Evolutionary conservation across 1,284 basidiomycete genomes (phyloP).

Genomic region (Marasmius fiardii): DNA sequence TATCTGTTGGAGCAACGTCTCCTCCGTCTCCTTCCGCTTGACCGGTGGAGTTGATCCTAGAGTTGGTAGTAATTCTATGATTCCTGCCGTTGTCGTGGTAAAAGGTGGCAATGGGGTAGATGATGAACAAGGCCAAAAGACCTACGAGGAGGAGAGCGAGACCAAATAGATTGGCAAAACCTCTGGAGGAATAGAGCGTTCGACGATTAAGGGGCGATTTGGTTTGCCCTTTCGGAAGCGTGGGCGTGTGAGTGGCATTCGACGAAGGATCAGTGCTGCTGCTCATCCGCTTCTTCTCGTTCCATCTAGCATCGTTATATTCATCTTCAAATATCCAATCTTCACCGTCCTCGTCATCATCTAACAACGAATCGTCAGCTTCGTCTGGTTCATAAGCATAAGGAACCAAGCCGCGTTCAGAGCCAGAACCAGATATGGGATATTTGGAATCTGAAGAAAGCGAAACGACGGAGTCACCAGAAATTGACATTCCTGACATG

Average conservation of each 20-base stretch:
- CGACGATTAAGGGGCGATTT: neutral
- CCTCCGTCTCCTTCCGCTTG: slow-evolving; percentile 1
- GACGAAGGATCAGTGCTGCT: neutral
- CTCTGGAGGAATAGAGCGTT: neutral
- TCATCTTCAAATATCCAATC: slow-evolving; percentile 2
- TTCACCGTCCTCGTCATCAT: neutral
- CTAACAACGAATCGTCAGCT: slow-evolving; percentile 2
- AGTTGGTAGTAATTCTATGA: neutral
- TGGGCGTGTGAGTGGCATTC: neutral
- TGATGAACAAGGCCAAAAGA: slow-evolving; percentile 4
- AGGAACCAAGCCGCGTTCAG: slow-evolving; percentile 4
- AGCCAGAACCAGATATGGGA: neutral
- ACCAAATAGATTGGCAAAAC: neutral
- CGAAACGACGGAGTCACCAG: slow-evolving; percentile 9
- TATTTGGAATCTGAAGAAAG: slow-evolving; percentile 12
- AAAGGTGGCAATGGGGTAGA: slow-evolving; percentile 4
- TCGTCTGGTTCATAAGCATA: slow-evolving; percentile 11
- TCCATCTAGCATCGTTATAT: neutral
- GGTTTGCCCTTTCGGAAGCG: neutral
- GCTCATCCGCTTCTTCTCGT: neutral
- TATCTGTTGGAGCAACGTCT: neutral
- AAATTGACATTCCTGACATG: slow-evolving; percentile 4
- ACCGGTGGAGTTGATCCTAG: slow-evolving; percentile 7
- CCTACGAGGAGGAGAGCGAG: neutral
- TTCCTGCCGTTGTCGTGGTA: neutral